Conservation (phyloP, 129 eudicot genomes). For the Lactuca sativa region DNA sequence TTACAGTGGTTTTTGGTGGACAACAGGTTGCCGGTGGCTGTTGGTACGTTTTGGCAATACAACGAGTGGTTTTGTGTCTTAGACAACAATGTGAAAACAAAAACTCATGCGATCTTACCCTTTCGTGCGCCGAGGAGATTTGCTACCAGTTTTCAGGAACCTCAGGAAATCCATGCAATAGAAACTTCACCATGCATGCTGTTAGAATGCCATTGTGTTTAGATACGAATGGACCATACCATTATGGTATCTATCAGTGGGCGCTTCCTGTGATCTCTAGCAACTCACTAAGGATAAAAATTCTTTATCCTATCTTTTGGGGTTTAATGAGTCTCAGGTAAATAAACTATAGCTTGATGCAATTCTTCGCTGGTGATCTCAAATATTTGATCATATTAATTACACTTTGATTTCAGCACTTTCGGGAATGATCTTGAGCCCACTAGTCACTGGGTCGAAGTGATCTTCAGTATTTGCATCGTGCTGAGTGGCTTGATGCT, state of each 20-base stretch:
- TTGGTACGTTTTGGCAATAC: conserved; percentile 91
- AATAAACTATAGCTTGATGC: not conserved
- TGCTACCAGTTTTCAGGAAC: conserved; percentile 57
- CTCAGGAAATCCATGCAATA: conserved; percentile 49
- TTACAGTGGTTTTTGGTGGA: too few relatives aligned
- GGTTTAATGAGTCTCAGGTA: conserved; percentile 83
- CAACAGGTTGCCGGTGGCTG: conserved; percentile 87
- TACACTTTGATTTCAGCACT: conserved; percentile 44
- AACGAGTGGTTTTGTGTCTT: conserved; percentile 72
- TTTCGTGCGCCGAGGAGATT: conserved; percentile 69
- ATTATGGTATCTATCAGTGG: conserved; percentile 69
- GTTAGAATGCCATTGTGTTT: conserved; percentile 61
- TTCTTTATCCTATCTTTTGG: conserved; percentile 89
- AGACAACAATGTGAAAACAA: conserved; percentile 54
- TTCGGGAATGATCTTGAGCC: conserved; percentile 90
- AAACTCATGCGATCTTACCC: conserved; percentile 43
- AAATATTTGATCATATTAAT: not conserved
- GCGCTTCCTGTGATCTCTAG: conserved; percentile 88
- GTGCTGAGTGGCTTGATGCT: conserved; percentile 84
- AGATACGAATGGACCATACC: conserved; percentile 62
- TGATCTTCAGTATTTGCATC: conserved; percentile 62
- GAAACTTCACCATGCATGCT: conserved; percentile 41
- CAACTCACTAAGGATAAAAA: conserved; percentile 65
- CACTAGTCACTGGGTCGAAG: conserved; percentile 86
- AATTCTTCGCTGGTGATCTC: not conserved